Percentiles rank a stretch among this genome's conserved stretches.
Conservation (phyloP, 176 grass and related monocot species). For the Tuctoria greenei region DNA sequence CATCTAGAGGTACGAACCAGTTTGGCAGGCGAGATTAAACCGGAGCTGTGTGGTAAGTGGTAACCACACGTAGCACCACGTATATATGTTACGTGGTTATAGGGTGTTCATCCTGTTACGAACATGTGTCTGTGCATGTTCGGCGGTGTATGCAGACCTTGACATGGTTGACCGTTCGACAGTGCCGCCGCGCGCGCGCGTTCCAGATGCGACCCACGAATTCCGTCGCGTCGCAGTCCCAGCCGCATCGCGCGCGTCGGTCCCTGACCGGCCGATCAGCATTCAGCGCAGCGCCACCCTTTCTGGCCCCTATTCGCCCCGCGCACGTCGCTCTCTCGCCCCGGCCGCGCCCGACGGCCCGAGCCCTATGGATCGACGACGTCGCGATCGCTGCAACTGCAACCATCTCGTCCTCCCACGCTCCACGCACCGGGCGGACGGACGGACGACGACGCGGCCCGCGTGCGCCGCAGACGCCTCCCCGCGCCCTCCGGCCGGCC, state of each 20-base stretch:
- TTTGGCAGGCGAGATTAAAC: not conserved
- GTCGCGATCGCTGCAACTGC: not conserved
- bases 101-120: not conserved
- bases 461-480: too few species aligned
- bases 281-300: not conserved
- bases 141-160: not conserved
- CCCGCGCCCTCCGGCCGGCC: too few species aligned
- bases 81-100: not conserved
- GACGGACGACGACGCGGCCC: too few species aligned
- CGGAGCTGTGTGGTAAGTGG: too few species aligned
- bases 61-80: not conserved
- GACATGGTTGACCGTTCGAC: slow-evolving; percentile 14
- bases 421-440: too few species aligned
- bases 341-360: too few species aligned
- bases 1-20: not conserved
- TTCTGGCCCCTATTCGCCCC: not conserved
- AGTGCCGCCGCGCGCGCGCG: not conserved
- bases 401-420: not conserved
- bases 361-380: not conserved
- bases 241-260: not conserved
- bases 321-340: not conserved
- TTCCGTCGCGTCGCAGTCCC: not conserved
- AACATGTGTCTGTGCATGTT: not conserved
- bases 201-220: not conserved
- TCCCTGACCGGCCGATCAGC: slow-evolving; percentile 8